Base-by-base conservation (phyloP, 2,329 filamentous ascomycete species). In the Cryphonectria carpinicola region DNA sequence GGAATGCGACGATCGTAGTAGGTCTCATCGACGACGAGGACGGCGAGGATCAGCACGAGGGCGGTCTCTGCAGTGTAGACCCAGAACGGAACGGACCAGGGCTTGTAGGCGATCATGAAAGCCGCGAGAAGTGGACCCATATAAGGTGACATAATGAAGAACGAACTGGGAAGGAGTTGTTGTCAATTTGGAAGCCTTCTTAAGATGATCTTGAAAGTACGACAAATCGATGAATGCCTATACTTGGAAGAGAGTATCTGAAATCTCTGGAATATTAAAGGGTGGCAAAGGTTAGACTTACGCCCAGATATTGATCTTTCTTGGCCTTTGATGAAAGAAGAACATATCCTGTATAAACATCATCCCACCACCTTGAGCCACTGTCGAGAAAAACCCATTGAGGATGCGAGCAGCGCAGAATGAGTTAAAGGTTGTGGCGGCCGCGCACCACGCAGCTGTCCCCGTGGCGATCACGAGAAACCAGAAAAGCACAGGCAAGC, bases 341-440 rank as follows among this genome's bases (percentile, higher is more conserved):
- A 88, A 90, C 70, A 88, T 82, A 76, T 89, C 87, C 68, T 87
- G 84, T 75, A 88, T 84, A 75, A 85, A 85, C 74, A 86, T 84
- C 66, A 88, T 79, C 13, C 84, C 84, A 22, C 81, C 80, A 5
- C 79, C 81, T 70, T 85, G 83, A 10, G 78, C 76, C 10, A 82
- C 82, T 5, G 84, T 85, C 46, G 80, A 81, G 76, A 86, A 86
- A 73, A 86, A 82, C 28, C 85, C 82, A 72, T 83, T 84, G 46
- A 85, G 77, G 62, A 85, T 84, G 41, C 84, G 82, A 4, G 83
- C 82, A 2, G 82, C 82, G 79, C 84, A 82, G 75, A 84, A 85
- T 1, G 83, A 84, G n/a, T 80, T 78, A 72, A 84, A 85, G 13
- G 76, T 80, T 0, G 78, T 80, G 3, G 84, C 82, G 0, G 79